Base-by-base conservation (phyloP, 805 yeast species). In the Sungouiozyma ichnusensis region DNA sequence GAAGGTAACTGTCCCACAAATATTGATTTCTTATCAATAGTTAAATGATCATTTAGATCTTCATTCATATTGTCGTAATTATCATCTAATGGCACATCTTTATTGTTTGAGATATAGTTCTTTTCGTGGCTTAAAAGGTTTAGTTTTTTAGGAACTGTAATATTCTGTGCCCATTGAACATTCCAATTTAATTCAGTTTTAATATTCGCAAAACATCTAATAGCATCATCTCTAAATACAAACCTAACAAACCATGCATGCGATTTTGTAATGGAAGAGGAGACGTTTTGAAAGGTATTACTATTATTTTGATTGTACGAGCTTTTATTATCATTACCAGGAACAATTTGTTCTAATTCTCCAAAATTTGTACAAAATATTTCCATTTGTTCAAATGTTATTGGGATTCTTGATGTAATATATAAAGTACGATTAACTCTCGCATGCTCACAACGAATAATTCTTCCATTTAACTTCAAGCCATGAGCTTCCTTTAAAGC, bases 381-480 rank as follows among this genome's bases (percentile, higher is more conserved):
- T 35, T 55, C 59, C 19, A 83, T 62, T 4, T 64, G 60, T 15
- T 45, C 49, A 35, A 57, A 49, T 2, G 58, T 47, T 7, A 65
- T 51, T 33, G 46, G 46, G n/a, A 36, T 31, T 13, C 41, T 20
- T 43, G 51, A 45, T 11, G 77, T 62, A 36, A 86, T 59, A 56
- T 76, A 83, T 35, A 90, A 66, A 13, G 97, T 88, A 48, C 97
- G 71, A 62, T 88, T 90, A 37, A 88, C 95, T 54, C 83, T 79
- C 1, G 97, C 97, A 16, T 79, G 79, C 63, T 90, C 97, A 63
- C 95, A 85, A 43, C 97, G 73, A 36, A 90, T 75, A 3, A 76
- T 67, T 57, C 95, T 72, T 13, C 87, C 94, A 57, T 84, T 77
- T 38, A 87, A 62, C 5, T 67, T 59, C 4, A 85, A 69, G 43